Percentiles rank a stretch among this genome's conserved stretches.
These are phyloP conservation scores for Scenedesmus sp. DNA, from an alignment of 163 green algal genomes.

Conservation along the genomic window DNA sequence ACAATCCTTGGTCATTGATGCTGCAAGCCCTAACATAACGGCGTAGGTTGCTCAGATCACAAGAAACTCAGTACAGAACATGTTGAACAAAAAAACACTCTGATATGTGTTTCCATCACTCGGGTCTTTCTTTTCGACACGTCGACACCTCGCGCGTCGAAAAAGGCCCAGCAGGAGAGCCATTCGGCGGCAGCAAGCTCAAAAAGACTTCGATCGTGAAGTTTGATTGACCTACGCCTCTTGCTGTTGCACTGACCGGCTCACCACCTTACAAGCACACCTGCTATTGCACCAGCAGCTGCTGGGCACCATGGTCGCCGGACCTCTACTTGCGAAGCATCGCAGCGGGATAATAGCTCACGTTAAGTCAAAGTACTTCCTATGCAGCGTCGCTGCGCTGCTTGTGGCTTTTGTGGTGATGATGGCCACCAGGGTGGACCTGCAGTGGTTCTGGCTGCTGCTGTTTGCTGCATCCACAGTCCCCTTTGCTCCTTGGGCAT, in stretches of 20 bases:
- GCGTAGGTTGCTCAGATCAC: not conserved
- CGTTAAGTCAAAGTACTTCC: slow-evolving; percentile 45
- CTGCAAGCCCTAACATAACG: no score
- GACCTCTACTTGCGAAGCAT: not conserved
- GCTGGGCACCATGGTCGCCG: not conserved
- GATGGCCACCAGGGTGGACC: slow-evolving; percentile 21
- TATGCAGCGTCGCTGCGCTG: slow-evolving; percentile 19
- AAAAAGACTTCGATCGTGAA: not conserved
- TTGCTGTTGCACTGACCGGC: not conserved
- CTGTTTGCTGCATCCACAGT: slow-evolving; percentile 42
- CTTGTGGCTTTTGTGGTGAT: slow-evolving; percentile 36
- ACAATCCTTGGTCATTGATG: no score
- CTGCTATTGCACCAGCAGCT: not conserved
- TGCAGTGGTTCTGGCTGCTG: slow-evolving; percentile 53
- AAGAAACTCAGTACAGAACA: not conserved
- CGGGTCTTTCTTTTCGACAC: not conserved
- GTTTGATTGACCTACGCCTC: not conserved
- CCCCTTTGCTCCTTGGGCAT: slow-evolving; percentile 36
- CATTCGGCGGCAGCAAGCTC: not conserved
- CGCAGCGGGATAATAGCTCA: not conserved
- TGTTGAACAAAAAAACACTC: not conserved
- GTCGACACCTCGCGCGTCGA: not conserved
- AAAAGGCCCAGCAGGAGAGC: not conserved
- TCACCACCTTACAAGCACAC: not conserved
- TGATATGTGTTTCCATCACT: not conserved